Conservation (phyloP, 2,329 filamentous ascomycete genomes). For the Penicillium sp. region DNA sequence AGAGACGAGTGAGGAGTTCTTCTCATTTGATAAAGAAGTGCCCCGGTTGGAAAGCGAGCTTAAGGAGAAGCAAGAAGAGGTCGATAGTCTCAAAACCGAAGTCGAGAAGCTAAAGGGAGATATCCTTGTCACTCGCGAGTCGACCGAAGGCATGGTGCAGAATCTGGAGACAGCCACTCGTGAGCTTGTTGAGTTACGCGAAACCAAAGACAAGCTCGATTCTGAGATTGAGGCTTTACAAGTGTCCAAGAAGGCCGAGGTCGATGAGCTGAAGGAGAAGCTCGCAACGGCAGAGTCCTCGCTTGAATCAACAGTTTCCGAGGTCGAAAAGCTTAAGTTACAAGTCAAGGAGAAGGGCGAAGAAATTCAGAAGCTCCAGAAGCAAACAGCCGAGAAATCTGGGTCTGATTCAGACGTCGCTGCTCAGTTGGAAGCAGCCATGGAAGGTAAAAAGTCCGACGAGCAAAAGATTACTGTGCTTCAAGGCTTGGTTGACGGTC, state of each 20-base stretch:
- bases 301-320: constrained; percentile 28
- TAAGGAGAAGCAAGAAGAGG: constrained; percentile 64
- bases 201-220: constrained; percentile 50
- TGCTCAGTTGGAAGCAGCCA: constrained; percentile 34
- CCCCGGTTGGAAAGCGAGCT: constrained; percentile 74
- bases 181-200: constrained; percentile 57
- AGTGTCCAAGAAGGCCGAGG: constrained; percentile 40
- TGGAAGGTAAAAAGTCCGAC: constrained; percentile 37
- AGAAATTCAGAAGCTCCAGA: constrained; percentile 38
- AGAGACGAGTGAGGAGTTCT: constrained; percentile 66
- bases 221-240: constrained; percentile 46
- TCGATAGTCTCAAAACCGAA: constrained; percentile 66
- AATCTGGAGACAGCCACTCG: constrained; percentile 65
- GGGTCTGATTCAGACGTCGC: constrained; percentile 27
- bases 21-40: constrained; percentile 86
- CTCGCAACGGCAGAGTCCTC: constrained; percentile 32
- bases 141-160: constrained; percentile 60
- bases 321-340: constrained; percentile 34
- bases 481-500: constrained; percentile 53
- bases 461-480: constrained; percentile 55
- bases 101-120: constrained; percentile 67
- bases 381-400: constrained; percentile 24
- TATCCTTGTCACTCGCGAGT: constrained; percentile 67
- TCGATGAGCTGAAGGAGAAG: constrained; percentile 42
- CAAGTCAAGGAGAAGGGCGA: constrained; percentile 43